Evolutionary conservation across 177 flowering plant genomes (phyloP), one percentile per base, ranked within the genome.

Genomic region (Vitis hybrid): DNA sequence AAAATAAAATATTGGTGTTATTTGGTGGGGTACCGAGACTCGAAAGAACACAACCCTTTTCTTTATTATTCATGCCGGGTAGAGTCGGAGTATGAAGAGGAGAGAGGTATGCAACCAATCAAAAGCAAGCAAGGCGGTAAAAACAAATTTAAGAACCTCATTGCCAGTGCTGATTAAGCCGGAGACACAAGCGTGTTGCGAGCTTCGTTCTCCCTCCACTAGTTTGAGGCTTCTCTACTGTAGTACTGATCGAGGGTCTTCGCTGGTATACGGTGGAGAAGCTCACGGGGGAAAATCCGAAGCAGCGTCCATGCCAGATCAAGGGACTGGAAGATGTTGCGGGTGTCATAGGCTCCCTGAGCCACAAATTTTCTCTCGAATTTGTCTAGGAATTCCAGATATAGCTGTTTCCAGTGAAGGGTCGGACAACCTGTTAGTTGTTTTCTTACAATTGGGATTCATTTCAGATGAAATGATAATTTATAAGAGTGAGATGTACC

Each of bases 241-340:
- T 95, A 95, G 75, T 57, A 95, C 57, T 72, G 87, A 66, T 92
- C 97, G 19, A 95, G 88, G 18, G 97, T 95, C 87, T 95, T 95
- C 14, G 97, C 99, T 50, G 98, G 99, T 47, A 95, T 95, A 79
- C 97, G 96, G 76, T 92, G 99, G 65, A 95, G 95, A 65, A 95
- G 97, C 76, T 94, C 98, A 57, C 97, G 93, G 1, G 98, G 99
- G 80, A 94, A 95, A 73, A 95, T 94, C 1, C 98, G 88, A 61
- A 95, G 92, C 68, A 94, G 82, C 1, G 97, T 92, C 99, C 99
- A 95, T 50, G 99, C 98, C 71, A 95, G 74, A 77, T 95, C 99
- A 44, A 95, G 97, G 1, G 98, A 94, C 74, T 94, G 98, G 88
- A 90, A 94, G 71, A 95, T 87, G 80, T 88, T 90, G 22, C 97